phyloP scores from a whole-genome alignment of 768 basidiomycete species.

The Rhizopogon roseolus region DNA sequence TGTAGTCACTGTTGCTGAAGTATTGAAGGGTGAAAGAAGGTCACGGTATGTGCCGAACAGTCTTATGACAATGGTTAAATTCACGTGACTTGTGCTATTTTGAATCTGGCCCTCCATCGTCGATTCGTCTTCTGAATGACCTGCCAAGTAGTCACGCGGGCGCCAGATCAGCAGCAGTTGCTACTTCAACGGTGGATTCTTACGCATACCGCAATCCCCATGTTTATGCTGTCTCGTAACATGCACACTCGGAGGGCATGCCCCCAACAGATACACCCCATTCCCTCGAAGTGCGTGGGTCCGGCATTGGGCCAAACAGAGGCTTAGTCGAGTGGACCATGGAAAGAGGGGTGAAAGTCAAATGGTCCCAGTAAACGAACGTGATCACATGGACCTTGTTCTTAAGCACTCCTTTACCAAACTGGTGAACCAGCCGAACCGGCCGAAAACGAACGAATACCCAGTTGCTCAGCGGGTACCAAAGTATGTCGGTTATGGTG shows the following conservation, averaged over 20 bases:
- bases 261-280: conserved; percentile 73
- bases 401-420: background rate
- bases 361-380: conserved; percentile 87
- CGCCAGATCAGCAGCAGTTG: conserved; percentile 28
- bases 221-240: conserved; percentile 75
- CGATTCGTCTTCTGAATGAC: no score
- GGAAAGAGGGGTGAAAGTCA: conserved; percentile 81
- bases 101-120: no score
- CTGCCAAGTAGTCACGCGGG: conserved; percentile 40
- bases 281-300: conserved; percentile 65
- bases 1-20: conserved; percentile 34
- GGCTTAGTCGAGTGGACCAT: conserved; percentile 57
- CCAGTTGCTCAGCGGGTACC: background rate
- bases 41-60: conserved; percentile 37
- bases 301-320: conserved; percentile 36
- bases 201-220: conserved; percentile 76
- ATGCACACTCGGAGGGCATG: conserved; percentile 78
- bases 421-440: background rate
- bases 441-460: background rate
- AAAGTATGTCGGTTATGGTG: background rate
- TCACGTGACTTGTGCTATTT: conserved; percentile 31
- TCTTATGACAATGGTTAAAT: conserved; percentile 16
- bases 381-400: conserved; percentile 15
- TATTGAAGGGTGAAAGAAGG: no score
- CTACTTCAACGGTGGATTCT: conserved; percentile 42